phyloP scores from a whole-genome alignment of 2,329 filamentous ascomycete species.

The Pyrenochaeta sp. region DNA sequence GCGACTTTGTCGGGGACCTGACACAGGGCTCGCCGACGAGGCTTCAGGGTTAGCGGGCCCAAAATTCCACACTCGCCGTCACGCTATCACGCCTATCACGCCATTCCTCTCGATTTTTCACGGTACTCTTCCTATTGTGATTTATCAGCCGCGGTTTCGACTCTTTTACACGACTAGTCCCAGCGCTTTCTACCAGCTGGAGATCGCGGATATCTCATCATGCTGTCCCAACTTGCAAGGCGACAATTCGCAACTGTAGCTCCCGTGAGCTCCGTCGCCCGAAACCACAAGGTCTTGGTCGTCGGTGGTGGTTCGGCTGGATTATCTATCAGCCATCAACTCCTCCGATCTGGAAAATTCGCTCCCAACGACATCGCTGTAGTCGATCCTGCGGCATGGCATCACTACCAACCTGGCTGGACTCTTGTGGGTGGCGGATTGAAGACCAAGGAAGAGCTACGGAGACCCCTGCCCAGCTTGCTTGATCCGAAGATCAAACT shows the following conservation, averaged over 20 bases:
- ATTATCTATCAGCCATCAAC: conserved; percentile 70
- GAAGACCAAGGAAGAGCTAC: conserved; percentile 67
- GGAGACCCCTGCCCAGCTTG: conserved; percentile 58
- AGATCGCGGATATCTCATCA: no score
- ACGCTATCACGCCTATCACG: no score
- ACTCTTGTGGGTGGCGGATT: conserved; percentile 72
- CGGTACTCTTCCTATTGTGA: no score
- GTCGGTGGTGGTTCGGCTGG: conserved; percentile 73
- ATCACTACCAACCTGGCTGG: conserved; percentile 75
- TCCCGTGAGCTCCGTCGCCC: conserved; percentile 40
- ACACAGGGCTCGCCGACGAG: no score
- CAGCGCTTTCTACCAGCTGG: no score
- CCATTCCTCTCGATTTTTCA: no score
- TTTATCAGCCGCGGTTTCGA: no score
- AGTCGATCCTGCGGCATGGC: conserved; percentile 68
- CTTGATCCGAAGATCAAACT: conserved; percentile 68
- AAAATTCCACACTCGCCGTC: no score
- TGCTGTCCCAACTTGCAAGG: no score
- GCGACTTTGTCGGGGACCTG: no score
- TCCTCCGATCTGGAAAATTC: conserved; percentile 67
- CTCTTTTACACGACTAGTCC: no score
- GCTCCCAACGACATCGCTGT: conserved; percentile 67
- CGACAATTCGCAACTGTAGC: conserved; percentile 34
- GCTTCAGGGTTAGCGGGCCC: no score
- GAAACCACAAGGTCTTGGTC: conserved; percentile 69